Base-by-base conservation (phyloP, 2,329 filamentous ascomycete species). In the Thelonectria olida region DNA sequence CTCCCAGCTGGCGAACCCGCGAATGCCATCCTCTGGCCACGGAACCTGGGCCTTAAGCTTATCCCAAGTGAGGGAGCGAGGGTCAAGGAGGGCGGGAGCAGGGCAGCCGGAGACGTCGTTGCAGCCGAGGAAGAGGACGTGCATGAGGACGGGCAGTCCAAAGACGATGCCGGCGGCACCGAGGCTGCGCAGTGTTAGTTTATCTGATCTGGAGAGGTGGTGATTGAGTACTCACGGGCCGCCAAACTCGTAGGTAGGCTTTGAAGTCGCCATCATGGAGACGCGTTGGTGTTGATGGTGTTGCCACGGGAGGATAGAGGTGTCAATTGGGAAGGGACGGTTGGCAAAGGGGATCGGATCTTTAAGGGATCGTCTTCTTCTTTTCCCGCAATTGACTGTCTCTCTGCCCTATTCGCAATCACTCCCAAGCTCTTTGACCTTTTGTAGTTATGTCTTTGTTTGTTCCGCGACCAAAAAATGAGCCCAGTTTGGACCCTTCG, bases 71-170 rank as follows among this genome's bases (percentile, higher is more conserved):
- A 96, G 79, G 4, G 84, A 89, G 38, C 84, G 86, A 8, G 90
- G 92, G 58, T 84, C 82, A 19, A 96, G 83, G 5, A 93, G 82
- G 0, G 90, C 91, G 2, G 93, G 92, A 0, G 91, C 89, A 45
- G 94, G 94, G 71, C 94, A 97, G 58, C 94, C 94, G 5, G 91
- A 88, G 55, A 94, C 82, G 74, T 97, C 93, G 77, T 97, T 97
- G 84, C 93, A 97, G 69, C 91, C 81, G 71, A 97, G 93, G 50
- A 88, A 85, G 69, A 93, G 88, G 58, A 87, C 76, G 75, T 93
- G 94, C 72, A 92, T 85, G 50, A 93, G 81, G 20, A 92, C 61
- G 0, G 93, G 93, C 1, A 97, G 86, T 49, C 90, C 90, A 69
- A 95, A 90, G 19, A 90, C 90, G 67, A 97, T 91, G 51, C 81